phyloP scores from a whole-genome alignment of 2,329 filamentous ascomycete genomes.

The Coleophoma eucalyptorum region DNA sequence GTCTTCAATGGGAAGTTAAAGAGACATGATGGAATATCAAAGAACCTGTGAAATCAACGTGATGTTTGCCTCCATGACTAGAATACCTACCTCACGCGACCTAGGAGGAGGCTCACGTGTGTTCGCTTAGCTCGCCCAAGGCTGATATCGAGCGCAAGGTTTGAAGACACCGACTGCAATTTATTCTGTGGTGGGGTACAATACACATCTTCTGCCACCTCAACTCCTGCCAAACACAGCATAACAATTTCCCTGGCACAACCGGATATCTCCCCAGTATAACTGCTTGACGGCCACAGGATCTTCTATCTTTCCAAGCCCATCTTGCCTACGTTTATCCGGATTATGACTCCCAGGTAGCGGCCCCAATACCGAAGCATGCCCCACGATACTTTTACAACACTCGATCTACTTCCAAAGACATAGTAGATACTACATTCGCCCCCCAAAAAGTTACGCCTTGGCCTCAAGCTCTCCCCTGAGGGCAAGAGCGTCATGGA shows the following conservation, averaged over 20 bases:
- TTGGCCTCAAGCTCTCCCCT: constrained; percentile 4
- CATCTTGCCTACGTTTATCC: neutral
- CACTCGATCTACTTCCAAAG: constrained; percentile 10
- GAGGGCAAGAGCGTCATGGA: constrained; percentile 22
- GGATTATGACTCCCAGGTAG: constrained; percentile 22
- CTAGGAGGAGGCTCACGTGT: neutral
- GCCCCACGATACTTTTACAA: constrained; percentile 17
- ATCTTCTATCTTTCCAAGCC: neutral
- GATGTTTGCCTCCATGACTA: neutral
- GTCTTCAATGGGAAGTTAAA: too few species aligned
- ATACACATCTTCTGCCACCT: neutral
- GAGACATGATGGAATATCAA: too few species aligned
- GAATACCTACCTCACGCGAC: neutral
- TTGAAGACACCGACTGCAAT: constrained; percentile 1
- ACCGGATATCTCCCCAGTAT: neutral
- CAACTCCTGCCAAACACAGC: neutral
- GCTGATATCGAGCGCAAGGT: neutral
- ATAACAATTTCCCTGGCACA: neutral
- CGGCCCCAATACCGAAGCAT: constrained; percentile 16
- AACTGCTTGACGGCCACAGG: too few species aligned
- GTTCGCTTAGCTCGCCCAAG: neutral
- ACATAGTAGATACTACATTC: constrained; percentile 15
- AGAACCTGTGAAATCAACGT: neutral
- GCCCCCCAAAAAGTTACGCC: neutral
- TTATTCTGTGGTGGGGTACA: neutral